Conservation (phyloP, 208 protist genomes). For the Polymyxa betae region DNA sequence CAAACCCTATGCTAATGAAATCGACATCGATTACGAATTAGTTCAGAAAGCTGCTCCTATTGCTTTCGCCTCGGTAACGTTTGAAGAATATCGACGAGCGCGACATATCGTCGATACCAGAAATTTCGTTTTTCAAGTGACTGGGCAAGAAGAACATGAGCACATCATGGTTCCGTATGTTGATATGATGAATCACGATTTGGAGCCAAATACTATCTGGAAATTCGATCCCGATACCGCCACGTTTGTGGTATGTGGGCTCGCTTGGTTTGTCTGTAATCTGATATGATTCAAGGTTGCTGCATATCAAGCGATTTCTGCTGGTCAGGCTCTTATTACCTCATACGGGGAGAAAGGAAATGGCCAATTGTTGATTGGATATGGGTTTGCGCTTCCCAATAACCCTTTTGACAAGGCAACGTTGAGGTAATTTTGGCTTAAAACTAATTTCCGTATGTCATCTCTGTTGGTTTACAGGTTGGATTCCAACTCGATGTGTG, state of each 20-base stretch:
- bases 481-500: not conserved
- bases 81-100: not conserved
- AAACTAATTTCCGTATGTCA: not conserved
- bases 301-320: not conserved
- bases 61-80: not conserved
- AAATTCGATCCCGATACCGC: not conserved
- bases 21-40: not conserved
- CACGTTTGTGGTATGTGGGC: not conserved
- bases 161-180: slow-evolving; percentile 34
- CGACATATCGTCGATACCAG: not conserved
- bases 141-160: not conserved
- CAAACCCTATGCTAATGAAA: not conserved
- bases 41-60: not conserved
- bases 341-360: slow-evolving; percentile 9
- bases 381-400: slow-evolving; percentile 19
- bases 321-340: slow-evolving; percentile 2
- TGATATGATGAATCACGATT: slow-evolving; percentile 50
- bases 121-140: not conserved
- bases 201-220: slow-evolving; percentile 11
- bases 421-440: not conserved
- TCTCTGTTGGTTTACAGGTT: not conserved
- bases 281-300: not conserved
- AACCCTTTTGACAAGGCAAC: not conserved
- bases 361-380: not conserved
- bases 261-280: too few species aligned